Base-by-base conservation (phyloP, 805 yeast species). In the Yarrowia sp. region DNA sequence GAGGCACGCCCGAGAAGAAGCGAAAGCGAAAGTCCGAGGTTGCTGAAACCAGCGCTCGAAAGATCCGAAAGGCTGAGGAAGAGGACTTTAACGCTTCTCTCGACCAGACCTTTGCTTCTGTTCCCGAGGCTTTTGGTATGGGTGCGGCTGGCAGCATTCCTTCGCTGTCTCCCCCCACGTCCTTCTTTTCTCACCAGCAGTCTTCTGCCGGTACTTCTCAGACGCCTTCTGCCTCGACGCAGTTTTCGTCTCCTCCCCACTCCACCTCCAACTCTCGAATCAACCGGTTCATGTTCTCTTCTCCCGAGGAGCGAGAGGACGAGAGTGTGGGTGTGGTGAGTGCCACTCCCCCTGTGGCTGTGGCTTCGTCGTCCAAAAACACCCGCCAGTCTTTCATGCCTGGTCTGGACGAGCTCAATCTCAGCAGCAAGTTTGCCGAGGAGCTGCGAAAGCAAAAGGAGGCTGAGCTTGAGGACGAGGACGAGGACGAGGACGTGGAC, bases 371-470 rank as follows among this genome's bases (percentile, higher is more conserved):
- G 2, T 32, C 49, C 16, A 26, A 40, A 28, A 59, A 46, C 46
- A 59, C 66, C 61, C 63, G 71, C 17, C 66, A 59, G 44, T 68
- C 70, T 44, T 69, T 70, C 64, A 70, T 70, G 71, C 72, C 72
- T 4, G 61, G 49, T 21, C 24, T 69, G 43, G 51, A 43, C 3
- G 66, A 69, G 35, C 65, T 69, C 41, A 58, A 63, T 22, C 41
- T 28, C 41, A 30, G 41, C 38, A 41, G 38, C 46, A 17, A 38
- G 43, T 36, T 49, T 44, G 38, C 63, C 21, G 40, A 36, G n/a
- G 65, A 64, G 56, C 21, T 36, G 36, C 33, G 30, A 24, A 19
- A 38, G 33, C 62, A 64, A 16, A 61, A 64, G 56, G 64, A 58
- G 9, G 52, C 12, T 7, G 64, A 52, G 51, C 59, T 33, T 19